Evolutionary conservation across 441 rosid species (phyloP).

Genomic region (Isatis lusitanica): DNA sequence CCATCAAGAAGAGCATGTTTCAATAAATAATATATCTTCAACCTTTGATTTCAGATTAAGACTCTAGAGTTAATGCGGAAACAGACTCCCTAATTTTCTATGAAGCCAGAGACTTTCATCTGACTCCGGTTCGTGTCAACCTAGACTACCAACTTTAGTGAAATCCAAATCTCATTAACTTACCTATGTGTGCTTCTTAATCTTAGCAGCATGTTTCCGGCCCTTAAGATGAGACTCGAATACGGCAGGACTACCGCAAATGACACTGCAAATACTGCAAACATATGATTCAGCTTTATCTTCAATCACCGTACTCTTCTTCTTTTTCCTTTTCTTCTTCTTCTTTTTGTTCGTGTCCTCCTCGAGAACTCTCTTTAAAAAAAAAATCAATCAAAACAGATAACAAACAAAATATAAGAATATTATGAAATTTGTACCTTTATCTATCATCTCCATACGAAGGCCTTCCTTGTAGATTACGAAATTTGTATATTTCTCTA

Average conservation of each 20-base stretch:
- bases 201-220: constrained; percentile 17
- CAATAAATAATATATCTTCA: constrained; percentile 45
- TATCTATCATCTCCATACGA: too few species aligned
- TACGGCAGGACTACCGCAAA: neutral
- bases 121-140: too few species aligned
- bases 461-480: too few species aligned
- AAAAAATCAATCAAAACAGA: too few species aligned
- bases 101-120: too few species aligned
- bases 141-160: neutral
- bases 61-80: constrained; percentile 45
- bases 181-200: neutral
- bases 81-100: neutral
- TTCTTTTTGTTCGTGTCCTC: constrained; percentile 6
- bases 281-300: neutral
- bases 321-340: neutral
- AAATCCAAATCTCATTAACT: neutral
- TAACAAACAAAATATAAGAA: too few species aligned
- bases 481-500: too few species aligned
- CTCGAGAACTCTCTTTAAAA: neutral
- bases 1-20: constrained; percentile 55
- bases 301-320: constrained; percentile 18
- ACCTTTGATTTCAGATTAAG: constrained; percentile 70
- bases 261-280: constrained; percentile 15
- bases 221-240: constrained; percentile 18
- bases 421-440: too few species aligned